phyloP scores from a whole-genome alignment of 306 rosid genomes.

The Glycine tomentella region DNA sequence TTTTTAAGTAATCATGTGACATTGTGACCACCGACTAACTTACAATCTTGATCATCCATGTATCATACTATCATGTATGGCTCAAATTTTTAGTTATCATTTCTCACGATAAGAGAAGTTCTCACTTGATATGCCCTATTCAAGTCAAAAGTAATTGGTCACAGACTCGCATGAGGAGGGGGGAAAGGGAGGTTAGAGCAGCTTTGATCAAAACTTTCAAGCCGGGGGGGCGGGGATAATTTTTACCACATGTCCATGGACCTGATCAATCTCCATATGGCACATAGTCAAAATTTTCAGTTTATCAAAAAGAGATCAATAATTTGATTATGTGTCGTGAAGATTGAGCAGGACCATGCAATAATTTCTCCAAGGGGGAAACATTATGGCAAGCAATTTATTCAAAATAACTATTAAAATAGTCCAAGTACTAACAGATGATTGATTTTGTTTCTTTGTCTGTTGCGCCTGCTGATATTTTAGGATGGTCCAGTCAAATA shows the following conservation, averaged over 20 bases:
- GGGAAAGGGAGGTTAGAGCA: neutral
- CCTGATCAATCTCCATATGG: neutral
- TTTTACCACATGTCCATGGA: neutral
- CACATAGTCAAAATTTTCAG: neutral
- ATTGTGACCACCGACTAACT: neutral
- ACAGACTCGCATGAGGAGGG: neutral
- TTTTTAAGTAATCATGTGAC: neutral
- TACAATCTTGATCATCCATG: neutral
- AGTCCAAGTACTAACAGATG: slow-evolving; percentile 54
- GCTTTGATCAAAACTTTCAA: neutral
- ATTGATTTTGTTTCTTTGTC: slow-evolving; percentile 51
- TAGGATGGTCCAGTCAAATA: slow-evolving; percentile 87
- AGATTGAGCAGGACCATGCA: neutral
- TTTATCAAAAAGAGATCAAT: neutral
- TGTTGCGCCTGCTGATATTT: slow-evolving; percentile 66
- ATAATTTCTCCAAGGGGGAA: neutral
- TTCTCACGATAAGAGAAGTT: neutral
- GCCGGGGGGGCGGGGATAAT: too few species aligned
- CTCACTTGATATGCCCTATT: neutral
- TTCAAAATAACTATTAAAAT: slow-evolving; percentile 20
- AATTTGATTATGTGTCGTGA: neutral
- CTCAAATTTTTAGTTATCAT: neutral
- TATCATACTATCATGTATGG: neutral
- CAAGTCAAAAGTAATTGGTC: neutral
- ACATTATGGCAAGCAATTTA: slow-evolving; percentile 14